A percentile compares a stretch with the other conserved stretches of the same genome.
Evolutionary conservation across 345 rosid species (phyloP).

Genomic region (Tarenaya hassleriana): DNA sequence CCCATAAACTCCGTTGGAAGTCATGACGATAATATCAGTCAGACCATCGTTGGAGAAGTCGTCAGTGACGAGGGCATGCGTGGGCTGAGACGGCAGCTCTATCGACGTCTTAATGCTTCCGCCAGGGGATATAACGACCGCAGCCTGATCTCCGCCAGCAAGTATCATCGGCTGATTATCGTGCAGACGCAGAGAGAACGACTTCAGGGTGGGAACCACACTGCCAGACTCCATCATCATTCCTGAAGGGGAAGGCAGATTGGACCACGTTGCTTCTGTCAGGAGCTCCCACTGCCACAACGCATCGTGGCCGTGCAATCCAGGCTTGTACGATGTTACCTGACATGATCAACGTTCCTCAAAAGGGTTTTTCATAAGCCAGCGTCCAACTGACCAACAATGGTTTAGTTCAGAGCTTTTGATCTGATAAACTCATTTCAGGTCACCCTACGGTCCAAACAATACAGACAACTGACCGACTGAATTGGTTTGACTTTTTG

Average conservation of each 20-base stretch:
- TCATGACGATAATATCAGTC: constrained; percentile 79
- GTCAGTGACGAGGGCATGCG: constrained; percentile 68
- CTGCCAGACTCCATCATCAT: constrained; percentile 62
- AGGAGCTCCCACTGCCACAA: constrained; percentile 72
- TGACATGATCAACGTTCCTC: no score
- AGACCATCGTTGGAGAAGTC: constrained; percentile 93
- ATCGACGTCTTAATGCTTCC: constrained; percentile 68
- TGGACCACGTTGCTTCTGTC: constrained; percentile 93
- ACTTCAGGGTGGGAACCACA: constrained; percentile 79
- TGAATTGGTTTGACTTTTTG: no score
- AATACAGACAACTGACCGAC: no score
- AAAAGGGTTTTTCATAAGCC: no score
- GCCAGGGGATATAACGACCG: constrained; percentile 76
- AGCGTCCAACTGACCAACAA: no score
- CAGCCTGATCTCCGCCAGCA: constrained; percentile 91
- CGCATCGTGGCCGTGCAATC: constrained; percentile 70
- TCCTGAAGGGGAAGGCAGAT: constrained; percentile 87
- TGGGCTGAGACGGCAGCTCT: constrained; percentile 81
- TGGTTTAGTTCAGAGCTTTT: no score
- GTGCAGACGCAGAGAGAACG: constrained; percentile 59
- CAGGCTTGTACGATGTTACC: constrained; percentile 91
- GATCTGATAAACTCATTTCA: no score
- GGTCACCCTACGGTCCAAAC: no score
- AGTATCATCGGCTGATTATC: constrained; percentile 86
- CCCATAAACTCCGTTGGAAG: constrained; percentile 82